Conservation (phyloP, 1,284 basidiomycete species). For the Leccinum solheimii region DNA sequence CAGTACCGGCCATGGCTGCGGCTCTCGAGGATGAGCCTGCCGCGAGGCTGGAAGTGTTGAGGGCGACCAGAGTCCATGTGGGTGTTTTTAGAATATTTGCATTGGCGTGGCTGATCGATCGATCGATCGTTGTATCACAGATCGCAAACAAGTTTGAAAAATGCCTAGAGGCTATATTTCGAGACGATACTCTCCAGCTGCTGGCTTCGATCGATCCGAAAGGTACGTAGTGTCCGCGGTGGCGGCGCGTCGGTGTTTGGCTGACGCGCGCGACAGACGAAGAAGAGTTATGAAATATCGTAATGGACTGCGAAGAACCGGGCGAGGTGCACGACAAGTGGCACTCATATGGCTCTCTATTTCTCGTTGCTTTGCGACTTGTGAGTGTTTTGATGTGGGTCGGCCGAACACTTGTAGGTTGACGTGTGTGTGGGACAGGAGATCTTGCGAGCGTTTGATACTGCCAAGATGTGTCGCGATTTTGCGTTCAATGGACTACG, state of each 20-base stretch:
- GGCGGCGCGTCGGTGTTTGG: slow-evolving; percentile 9
- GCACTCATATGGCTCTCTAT: slow-evolving; percentile 21
- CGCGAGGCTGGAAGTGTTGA: slow-evolving; percentile 19
- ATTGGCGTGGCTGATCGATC: neutral
- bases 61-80: slow-evolving; percentile 22
- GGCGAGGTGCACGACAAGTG: slow-evolving; percentile 23
- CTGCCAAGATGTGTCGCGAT: slow-evolving; percentile 17
- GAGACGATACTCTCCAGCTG: slow-evolving; percentile 30
- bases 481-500: slow-evolving; percentile 26
- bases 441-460: slow-evolving; percentile 16
- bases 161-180: slow-evolving; percentile 15
- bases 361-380: slow-evolving; percentile 21
- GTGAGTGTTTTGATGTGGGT: slow-evolving; percentile 19
- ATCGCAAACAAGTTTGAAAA: slow-evolving; percentile 14
- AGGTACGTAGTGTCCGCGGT: slow-evolving; percentile 10
- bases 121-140: slow-evolving; percentile 6
- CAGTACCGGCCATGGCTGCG: neutral
- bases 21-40: slow-evolving; percentile 16
- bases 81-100: neutral
- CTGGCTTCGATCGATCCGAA: slow-evolving; percentile 23
- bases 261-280: slow-evolving; percentile 12
- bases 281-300: slow-evolving; percentile 11
- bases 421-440: slow-evolving; percentile 6
- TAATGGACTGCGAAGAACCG: slow-evolving; percentile 24
- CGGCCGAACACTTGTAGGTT: neutral